Evolutionary conservation across 306 rosid species (phyloP).

Genomic region (Cucurbita ficifolia): DNA sequence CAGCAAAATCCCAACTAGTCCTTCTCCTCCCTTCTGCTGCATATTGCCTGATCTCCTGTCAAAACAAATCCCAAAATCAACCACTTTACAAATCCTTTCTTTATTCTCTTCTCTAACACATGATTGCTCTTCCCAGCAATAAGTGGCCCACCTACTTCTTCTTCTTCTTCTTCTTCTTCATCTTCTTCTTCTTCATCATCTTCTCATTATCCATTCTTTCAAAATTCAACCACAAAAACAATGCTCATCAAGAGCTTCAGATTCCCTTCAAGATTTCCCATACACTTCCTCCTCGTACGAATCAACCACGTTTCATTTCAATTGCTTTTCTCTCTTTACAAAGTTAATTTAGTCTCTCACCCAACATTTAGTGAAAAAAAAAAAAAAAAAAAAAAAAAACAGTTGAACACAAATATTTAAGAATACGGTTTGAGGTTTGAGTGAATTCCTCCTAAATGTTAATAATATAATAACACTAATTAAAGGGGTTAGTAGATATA

Average conservation of each 20-base stretch:
- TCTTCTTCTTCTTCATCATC: too few species aligned
- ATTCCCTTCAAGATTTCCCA: background rate
- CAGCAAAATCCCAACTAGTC: slow-evolving; percentile 37
- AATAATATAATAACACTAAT: background rate
- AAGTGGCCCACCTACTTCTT: background rate
- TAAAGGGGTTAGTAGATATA: background rate
- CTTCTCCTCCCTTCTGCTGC: slow-evolving; percentile 24
- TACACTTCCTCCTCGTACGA: background rate
- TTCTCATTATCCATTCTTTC: background rate
- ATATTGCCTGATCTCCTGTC: slow-evolving; percentile 30
- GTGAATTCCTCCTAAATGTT: background rate
- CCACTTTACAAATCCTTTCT: background rate
- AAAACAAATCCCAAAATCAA: background rate
- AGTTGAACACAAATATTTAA: background rate
- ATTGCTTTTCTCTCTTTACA: background rate
- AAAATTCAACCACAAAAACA: too few species aligned
- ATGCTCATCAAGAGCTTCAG: background rate
- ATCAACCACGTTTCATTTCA: background rate
- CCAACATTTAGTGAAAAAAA: background rate
- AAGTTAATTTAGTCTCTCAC: background rate
- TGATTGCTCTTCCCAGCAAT: background rate
- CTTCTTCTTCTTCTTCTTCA: background rate
- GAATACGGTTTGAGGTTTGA: background rate
- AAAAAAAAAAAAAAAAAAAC: background rate
- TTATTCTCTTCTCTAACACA: background rate